These are phyloP conservation scores for Pleurotus salmoneostramineus DNA, from an alignment of 768 basidiomycete genomes.

Conservation along the genomic window DNA sequence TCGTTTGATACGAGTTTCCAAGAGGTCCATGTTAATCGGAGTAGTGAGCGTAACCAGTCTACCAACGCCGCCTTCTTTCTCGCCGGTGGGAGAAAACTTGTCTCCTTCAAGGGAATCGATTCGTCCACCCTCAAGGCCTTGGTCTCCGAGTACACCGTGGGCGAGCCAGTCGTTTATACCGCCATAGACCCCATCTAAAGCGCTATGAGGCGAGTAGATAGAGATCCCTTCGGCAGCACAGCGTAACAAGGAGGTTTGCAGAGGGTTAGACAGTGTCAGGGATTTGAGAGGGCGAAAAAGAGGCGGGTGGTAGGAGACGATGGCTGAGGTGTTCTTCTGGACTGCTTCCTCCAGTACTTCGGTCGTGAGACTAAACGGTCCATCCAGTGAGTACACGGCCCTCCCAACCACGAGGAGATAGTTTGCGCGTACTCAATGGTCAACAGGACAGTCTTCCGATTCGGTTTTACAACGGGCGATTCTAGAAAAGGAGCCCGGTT, in stretches of 20 bases:
- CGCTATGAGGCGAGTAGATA: conserved; percentile 85
- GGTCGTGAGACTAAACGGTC: conserved; percentile 58
- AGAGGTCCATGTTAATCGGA: conserved; percentile 52
- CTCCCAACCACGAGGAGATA: not conserved
- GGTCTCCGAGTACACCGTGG: conserved; percentile 38
- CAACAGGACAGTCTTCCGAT: conserved; percentile 49
- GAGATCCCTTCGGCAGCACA: conserved; percentile 83
- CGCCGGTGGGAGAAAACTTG: conserved; percentile 32
- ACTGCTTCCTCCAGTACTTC: conserved; percentile 70
- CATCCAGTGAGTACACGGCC: conserved; percentile 4
- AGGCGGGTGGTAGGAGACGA: conserved; percentile 83
- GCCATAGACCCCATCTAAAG: conserved; percentile 77
- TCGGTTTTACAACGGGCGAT: conserved; percentile 45
- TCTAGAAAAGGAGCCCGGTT: conserved; percentile 31
- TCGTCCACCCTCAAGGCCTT: conserved; percentile 28
- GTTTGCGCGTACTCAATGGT: conserved; percentile 60
- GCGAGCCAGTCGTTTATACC: conserved; percentile 94
- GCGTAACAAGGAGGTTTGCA: conserved; percentile 76
- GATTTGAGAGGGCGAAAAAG: conserved; percentile 76
- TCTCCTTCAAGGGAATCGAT: conserved; percentile 34
- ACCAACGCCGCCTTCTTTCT: conserved; percentile 58
- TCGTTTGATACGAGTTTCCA: conserved; percentile 67
- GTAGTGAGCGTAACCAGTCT: conserved; percentile 60
- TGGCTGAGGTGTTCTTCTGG: conserved; percentile 39
- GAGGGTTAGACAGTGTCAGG: conserved; percentile 70